Conservation (phyloP, 192 early-diverging fungal species). For the Haplosporangium gracile region DNA sequence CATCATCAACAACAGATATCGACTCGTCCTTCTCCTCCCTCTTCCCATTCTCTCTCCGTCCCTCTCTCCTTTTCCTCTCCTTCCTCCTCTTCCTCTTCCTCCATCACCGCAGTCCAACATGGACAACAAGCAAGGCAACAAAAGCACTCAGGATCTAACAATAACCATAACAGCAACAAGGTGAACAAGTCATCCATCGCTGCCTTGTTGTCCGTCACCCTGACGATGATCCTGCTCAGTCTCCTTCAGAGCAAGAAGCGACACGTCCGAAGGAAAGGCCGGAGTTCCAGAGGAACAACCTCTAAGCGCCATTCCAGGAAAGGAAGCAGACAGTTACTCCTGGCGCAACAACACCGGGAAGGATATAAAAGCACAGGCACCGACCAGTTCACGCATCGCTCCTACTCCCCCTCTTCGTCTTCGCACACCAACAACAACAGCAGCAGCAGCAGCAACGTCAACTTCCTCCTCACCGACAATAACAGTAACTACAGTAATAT, state of each 20-base stretch:
- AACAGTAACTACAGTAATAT: too few species aligned
- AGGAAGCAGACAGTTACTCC: neutral
- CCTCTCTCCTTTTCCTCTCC: neutral
- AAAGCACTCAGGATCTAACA: neutral
- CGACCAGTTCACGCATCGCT: conserved; percentile 15
- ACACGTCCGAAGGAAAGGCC: conserved; percentile 11
- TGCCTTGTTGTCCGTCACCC: conserved; percentile 42
- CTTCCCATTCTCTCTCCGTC: too few species aligned
- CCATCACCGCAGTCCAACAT: neutral
- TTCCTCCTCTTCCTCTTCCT: neutral
- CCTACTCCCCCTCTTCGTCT: conserved; percentile 14
- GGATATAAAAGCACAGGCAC: conserved; percentile 24
- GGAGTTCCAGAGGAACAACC: conserved; percentile 10
- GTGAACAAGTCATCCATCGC: conserved; percentile 43
- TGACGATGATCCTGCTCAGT: conserved; percentile 49
- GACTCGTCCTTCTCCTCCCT: neutral
- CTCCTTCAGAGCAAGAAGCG: conserved; percentile 49
- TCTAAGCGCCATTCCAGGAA: conserved; percentile 7
- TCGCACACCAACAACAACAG: conserved; percentile 1
- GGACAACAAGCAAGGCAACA: neutral
- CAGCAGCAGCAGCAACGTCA: too few species aligned
- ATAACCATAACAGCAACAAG: conserved; percentile 1
- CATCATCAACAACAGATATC: neutral
- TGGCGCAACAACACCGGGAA: conserved; percentile 9
- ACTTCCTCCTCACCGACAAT: too few species aligned